These are phyloP conservation scores for Pleurotus platypus DNA, from an alignment of 768 basidiomycete species.

Conservation along the genomic window DNA sequence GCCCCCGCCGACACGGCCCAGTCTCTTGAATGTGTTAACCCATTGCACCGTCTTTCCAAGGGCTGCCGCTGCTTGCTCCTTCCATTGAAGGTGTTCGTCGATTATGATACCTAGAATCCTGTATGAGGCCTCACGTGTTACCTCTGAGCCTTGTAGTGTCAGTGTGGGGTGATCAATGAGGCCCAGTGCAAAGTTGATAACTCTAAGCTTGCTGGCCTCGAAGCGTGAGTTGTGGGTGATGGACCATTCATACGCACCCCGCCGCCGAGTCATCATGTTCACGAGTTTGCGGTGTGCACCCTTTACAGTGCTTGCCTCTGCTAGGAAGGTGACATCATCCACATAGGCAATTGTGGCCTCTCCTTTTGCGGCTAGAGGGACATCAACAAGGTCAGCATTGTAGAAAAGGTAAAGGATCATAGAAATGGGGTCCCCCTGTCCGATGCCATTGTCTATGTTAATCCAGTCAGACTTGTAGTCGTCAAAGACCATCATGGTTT, in stretches of 20 bases:
- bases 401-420: conserved; percentile 18
- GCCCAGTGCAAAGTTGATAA: too few species aligned
- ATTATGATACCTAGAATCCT: conserved; percentile 25
- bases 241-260: conserved; percentile 15
- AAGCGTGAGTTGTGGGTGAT: conserved; percentile 14
- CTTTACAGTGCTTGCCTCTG: conserved; percentile 5
- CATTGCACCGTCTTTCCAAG: neutral
- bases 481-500: conserved; percentile 16
- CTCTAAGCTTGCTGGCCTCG: too few species aligned
- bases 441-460: neutral
- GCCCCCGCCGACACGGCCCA: conserved; percentile 12
- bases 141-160: neutral
- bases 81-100: conserved; percentile 15
- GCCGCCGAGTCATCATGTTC: conserved; percentile 12
- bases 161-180: conserved; percentile 6
- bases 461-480: conserved; percentile 9
- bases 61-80: conserved; percentile 11
- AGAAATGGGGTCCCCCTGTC: conserved; percentile 7
- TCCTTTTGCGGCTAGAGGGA: neutral
- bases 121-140: conserved; percentile 11
- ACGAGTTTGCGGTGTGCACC: conserved; percentile 1
- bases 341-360: conserved; percentile 11
- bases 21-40: neutral
- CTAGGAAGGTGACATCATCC: conserved; percentile 13
- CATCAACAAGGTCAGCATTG: conserved; percentile 17